A percentile compares a stretch with the other conserved stretches of the same genome.
These are phyloP conservation scores for Perkinsela sp. DNA, from an alignment of 208 protist genomes.

Conservation along the genomic window DNA sequence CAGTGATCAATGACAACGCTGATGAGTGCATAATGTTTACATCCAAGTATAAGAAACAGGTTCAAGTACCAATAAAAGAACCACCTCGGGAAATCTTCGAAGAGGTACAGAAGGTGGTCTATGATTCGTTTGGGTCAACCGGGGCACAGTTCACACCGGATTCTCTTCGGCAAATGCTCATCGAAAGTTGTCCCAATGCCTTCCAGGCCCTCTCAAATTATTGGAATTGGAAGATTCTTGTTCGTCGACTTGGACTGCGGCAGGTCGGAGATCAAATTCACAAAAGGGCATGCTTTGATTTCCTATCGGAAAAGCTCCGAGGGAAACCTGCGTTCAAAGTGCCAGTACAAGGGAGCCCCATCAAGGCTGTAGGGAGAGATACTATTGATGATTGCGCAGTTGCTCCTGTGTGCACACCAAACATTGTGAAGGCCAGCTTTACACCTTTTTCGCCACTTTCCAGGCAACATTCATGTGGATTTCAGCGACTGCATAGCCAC, in stretches of 20 bases:
- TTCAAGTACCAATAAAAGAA: constrained; percentile 1
- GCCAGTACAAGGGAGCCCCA: too few relatives aligned
- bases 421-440: too few relatives aligned
- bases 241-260: background rate
- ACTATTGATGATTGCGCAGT: too few relatives aligned
- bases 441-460: too few relatives aligned
- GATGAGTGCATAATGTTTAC: background rate
- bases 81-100: background rate
- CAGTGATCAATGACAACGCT: constrained; percentile 22
- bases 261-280: background rate
- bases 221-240: background rate
- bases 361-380: too few relatives aligned
- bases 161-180: background rate
- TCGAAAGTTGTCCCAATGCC: background rate
- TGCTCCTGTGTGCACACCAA: too few relatives aligned
- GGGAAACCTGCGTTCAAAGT: too few relatives aligned
- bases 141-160: background rate
- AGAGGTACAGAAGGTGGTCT: background rate
- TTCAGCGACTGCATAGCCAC: too few relatives aligned
- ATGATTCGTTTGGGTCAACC: background rate
- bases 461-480: too few relatives aligned
- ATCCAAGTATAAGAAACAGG: background rate
- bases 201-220: background rate
- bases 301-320: background rate
- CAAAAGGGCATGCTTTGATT: background rate